Conservation (phyloP, 768 basidiomycete genomes). For the Russula virescens region DNA sequence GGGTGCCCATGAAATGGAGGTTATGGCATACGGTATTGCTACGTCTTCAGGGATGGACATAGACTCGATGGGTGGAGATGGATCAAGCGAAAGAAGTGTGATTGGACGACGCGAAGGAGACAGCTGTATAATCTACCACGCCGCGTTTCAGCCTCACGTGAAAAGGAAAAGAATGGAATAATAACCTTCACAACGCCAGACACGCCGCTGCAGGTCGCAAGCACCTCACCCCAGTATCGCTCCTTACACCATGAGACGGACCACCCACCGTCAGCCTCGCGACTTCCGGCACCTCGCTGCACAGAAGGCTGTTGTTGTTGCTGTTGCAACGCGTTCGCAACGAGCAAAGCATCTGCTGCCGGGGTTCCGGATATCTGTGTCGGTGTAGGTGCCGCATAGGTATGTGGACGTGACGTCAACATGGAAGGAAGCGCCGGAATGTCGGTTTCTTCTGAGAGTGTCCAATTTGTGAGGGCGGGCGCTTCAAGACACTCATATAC, state of each 20-base stretch:
- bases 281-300: slow-evolving; percentile 47
- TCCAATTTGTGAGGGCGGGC: slow-evolving; percentile 65
- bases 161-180: slow-evolving; percentile 3
- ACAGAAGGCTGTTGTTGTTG: slow-evolving; percentile 29
- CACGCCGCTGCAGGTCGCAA: slow-evolving; percentile 72
- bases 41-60: slow-evolving; percentile 30
- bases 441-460: slow-evolving; percentile 72
- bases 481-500: slow-evolving; percentile 89
- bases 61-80: slow-evolving; percentile 36
- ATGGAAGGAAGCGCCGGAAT: slow-evolving; percentile 49
- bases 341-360: slow-evolving; percentile 50
- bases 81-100: slow-evolving; percentile 55
- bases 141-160: neutral
- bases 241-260: slow-evolving; percentile 95
- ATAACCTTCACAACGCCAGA: slow-evolving; percentile 70
- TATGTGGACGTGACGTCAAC: slow-evolving; percentile 42
- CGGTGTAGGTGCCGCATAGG: slow-evolving; percentile 61
- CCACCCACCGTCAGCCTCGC: slow-evolving; percentile 91
- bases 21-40: slow-evolving; percentile 56
- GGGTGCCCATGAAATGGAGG: slow-evolving; percentile 89
- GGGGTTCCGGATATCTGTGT: slow-evolving; percentile 52
- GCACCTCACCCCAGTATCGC: slow-evolving; percentile 87
- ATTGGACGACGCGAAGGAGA: slow-evolving; percentile 61
- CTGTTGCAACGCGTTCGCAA: slow-evolving; percentile 61
- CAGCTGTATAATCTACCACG: slow-evolving; percentile 65